These are phyloP conservation scores for Nadsonia starkeyi-henricii DNA, from an alignment of 1,139 yeast species.

Conservation along the genomic window DNA sequence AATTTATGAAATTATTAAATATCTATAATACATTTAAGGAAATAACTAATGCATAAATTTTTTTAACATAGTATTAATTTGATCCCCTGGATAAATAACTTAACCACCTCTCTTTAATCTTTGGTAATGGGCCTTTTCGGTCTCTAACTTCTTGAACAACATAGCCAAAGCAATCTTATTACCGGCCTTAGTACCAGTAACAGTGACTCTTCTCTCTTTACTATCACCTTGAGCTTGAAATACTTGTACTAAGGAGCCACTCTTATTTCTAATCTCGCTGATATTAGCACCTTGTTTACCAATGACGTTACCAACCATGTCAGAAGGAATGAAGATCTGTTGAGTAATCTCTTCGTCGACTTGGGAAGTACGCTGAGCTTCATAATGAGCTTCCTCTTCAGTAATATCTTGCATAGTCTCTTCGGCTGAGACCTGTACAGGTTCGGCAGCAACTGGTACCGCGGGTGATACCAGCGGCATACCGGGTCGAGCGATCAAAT, in stretches of 20 bases:
- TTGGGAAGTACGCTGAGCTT: conserved; percentile 7
- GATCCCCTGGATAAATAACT: not conserved
- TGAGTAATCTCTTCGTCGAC: conserved; percentile 12
- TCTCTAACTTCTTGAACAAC: conserved; percentile 17
- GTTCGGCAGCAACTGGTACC: conserved; percentile 2
- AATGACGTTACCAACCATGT: conserved; percentile 69
- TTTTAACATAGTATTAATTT: too few species aligned
- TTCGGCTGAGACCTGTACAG: conserved; percentile 1
- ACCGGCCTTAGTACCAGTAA: conserved; percentile 54
- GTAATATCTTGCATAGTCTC: conserved; percentile 1
- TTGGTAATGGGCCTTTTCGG: conserved; percentile 12
- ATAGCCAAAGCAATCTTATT: conserved; percentile 25
- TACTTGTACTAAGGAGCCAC: conserved; percentile 49
- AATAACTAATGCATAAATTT: too few species aligned
- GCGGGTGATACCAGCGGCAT: conserved; percentile 2
- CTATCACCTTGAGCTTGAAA: conserved; percentile 16
- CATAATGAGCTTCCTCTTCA: conserved; percentile 8
- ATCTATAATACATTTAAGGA: too few species aligned
- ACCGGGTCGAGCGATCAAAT: conserved; percentile 6
- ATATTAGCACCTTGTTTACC: conserved; percentile 73
- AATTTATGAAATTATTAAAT: too few species aligned
- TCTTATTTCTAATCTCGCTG: conserved; percentile 60
- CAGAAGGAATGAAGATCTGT: conserved; percentile 50
- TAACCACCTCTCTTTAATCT: not conserved
- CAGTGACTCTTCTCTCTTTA: conserved; percentile 50